Percentiles rank a stretch among this genome's conserved stretches.
These are phyloP conservation scores for Psophocarpus tetragonolobus DNA, from an alignment of 306 rosid species.

Conservation along the genomic window DNA sequence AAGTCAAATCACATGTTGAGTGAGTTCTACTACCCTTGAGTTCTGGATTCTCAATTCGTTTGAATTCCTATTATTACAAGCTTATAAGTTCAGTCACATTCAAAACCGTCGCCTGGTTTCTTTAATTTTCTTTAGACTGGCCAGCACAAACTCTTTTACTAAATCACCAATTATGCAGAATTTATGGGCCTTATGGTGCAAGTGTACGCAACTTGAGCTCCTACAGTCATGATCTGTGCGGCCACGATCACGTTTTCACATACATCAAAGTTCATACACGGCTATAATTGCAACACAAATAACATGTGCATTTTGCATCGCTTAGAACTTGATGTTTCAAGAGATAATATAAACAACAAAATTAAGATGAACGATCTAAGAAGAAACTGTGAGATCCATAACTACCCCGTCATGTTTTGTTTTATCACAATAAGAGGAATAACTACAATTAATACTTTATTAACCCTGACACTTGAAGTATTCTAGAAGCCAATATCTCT, in stretches of 20 bases:
- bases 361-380: not conserved
- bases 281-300: not conserved
- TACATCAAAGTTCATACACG: not conserved
- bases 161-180: not conserved
- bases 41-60: conserved; percentile 17
- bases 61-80: not conserved
- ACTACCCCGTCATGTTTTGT: not conserved
- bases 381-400: not conserved
- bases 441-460: not conserved
- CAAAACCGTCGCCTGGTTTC: not conserved
- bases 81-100: conserved; percentile 20
- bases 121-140: conserved; percentile 3
- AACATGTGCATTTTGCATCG: not conserved
- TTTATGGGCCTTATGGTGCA: not conserved
- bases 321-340: not conserved
- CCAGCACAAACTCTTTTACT: conserved; percentile 32
- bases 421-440: not conserved
- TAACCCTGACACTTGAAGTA: not conserved
- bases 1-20: not conserved
- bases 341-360: conserved; percentile 8
- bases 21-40: not conserved
- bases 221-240: not conserved
- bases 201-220: conserved; percentile 2
- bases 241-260: not conserved
- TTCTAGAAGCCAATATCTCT: not conserved